Evolutionary conservation across 2,329 filamentous ascomycete genomes (phyloP), one percentile per base, ranked within the genome.

Genomic region (Colletotrichum noveboracense): DNA sequence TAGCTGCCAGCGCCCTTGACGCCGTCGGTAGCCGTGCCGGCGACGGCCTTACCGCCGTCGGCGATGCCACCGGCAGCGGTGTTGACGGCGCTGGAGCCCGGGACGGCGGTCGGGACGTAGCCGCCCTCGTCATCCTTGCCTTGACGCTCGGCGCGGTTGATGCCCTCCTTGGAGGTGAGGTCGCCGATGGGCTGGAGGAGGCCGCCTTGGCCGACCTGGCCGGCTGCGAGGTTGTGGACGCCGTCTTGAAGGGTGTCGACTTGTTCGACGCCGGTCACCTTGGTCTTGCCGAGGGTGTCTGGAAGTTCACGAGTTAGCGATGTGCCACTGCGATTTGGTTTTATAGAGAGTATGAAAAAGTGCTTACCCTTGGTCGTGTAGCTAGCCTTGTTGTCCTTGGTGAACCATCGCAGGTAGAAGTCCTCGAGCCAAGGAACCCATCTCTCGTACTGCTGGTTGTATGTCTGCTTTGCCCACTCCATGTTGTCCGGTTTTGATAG

Each of bases 381-480:
- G 81, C 90, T 93, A 7, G 93, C 90, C 85, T 95, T 95, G 88
- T 95, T 95, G 81, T 95, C 93, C 77, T 93, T 93, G 80, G 93
- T 94, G 84, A 95, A 95, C 88, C 91, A 95, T 68, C 89, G 88
- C 32, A 95, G 88, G 82, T 94, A 94, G 75, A 91, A 84, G 82
- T 95, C 94, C 83, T 95, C 93, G 72, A 95, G 86, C 93, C 94
- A 95, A 1, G 94, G 94, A 82, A 94, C 89, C 94, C 94, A 95
- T 80, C 85, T 89, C 81, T 95, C 93, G 84, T 95, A 95, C 83
- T 95, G 92, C 70, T 90, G 85, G 85, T 94, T 92, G 87, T 95
- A 95, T 66, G 89, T 91, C 72, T 92, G 84, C 82, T 89, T 91
- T 76, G 89, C 83, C 89, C 89, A 92, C 79, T 93, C 91, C 82